Evolutionary conservation across 495 filamentous ascomycete species (phyloP), one percentile per base, ranked within the genome.

Genomic region (Penicillium canariense): DNA sequence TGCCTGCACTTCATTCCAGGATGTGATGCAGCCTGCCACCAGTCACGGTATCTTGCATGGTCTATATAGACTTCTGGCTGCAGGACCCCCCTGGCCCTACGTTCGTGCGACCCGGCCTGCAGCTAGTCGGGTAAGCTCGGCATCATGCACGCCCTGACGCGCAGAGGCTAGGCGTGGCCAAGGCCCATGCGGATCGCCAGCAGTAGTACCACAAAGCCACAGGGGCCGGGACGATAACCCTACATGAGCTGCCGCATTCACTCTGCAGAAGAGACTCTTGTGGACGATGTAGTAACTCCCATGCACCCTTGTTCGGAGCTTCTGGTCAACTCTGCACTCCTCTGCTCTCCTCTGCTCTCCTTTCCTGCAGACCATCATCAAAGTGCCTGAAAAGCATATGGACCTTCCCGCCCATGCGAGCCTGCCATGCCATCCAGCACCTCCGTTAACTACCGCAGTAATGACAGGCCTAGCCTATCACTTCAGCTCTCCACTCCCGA

Each of bases 321-420:
- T n/a, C n/a, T n/a, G n/a, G n/a, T n/a, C n/a, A n/a, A n/a, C n/a
- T n/a, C n/a, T n/a, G n/a, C n/a, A n/a, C n/a, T n/a, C n/a, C n/a
- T n/a, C n/a, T n/a, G n/a, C n/a, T n/a, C n/a, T n/a, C n/a, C n/a
- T n/a, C n/a, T 5, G 9, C 7, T 15, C 10, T 39, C 17, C 36
- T 25, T 12, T 25, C 14, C 38, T 42, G 20, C 20, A 42, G 20
- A 42, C 20, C 10, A 25, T 42, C 27, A 23, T n/a, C n/a, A n/a
- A n/a, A n/a, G n/a, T n/a, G n/a, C 31, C 47, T 38, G 49, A 35
- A 26, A 49, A 20, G 34, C 52, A 60, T 56, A 48, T 56, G 52
- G 44, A 39, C 35, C 44, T 43, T 30, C 26, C 34, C 17, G 10
- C 25, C 20, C 8, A 23, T 14, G 10, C 15, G 12, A 17, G 38